These are phyloP conservation scores for Anisodus tanguticus DNA, from an alignment of 257 asterid species.

Conservation along the genomic window DNA sequence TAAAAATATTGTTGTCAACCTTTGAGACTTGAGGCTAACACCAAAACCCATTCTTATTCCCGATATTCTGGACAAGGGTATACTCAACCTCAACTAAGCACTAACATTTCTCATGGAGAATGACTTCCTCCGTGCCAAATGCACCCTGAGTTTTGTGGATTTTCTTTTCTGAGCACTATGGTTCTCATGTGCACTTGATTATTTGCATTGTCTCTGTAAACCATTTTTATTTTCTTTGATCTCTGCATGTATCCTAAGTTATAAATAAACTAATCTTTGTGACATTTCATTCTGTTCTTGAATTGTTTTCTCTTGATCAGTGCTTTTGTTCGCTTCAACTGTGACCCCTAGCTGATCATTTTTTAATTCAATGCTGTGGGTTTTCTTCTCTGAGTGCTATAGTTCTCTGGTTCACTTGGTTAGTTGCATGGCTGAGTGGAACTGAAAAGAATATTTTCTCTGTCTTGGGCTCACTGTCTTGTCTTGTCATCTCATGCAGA, in stretches of 20 bases:
- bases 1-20: background rate
- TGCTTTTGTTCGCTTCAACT: slow-evolving; percentile 4
- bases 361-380: background rate
- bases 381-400: background rate
- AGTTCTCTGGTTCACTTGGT: background rate
- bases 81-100: slow-evolving; percentile 16
- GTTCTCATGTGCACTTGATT: slow-evolving; percentile 10
- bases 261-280: background rate
- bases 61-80: slow-evolving; percentile 4
- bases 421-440: background rate
- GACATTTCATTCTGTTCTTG: slow-evolving; percentile 10
- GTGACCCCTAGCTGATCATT: background rate
- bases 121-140: slow-evolving; percentile 1
- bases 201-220: background rate
- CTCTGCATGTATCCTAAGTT: slow-evolving; percentile 4
- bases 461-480: slow-evolving; percentile 2
- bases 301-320: slow-evolving; percentile 5
- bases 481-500: slow-evolving; percentile 48
- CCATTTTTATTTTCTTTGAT: background rate
- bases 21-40: background rate
- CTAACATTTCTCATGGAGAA: background rate
- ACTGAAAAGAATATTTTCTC: slow-evolving; percentile 6
- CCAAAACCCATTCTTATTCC: background rate
- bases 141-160: background rate
- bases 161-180: slow-evolving; percentile 15